Evolutionary conservation across 805 yeast species (phyloP).

Genomic region (Cyberlindnera bimundalis): DNA sequence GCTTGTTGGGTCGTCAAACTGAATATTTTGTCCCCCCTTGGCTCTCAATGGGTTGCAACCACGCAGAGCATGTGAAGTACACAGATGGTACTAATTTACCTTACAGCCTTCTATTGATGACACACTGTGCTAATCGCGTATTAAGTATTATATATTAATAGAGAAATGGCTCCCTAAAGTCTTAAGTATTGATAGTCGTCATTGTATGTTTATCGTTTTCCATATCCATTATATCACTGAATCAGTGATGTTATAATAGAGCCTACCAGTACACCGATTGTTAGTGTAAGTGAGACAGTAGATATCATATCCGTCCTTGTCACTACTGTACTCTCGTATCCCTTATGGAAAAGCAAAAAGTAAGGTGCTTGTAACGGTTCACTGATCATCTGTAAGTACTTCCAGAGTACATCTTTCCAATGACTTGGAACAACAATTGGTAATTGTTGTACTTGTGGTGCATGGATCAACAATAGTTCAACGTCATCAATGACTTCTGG

Average conservation of each 20-base stretch:
- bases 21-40: no score
- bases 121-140: no score
- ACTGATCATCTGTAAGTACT: background rate
- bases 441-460: slow-evolving; percentile 17
- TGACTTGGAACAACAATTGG: slow-evolving; percentile 14
- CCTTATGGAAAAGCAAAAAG: slow-evolving; percentile 11
- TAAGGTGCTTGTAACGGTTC: slow-evolving; percentile 16
- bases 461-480: slow-evolving; percentile 10
- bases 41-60: no score
- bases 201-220: no score
- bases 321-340: slow-evolving; percentile 4
- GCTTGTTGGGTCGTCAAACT: no score
- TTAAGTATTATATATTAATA: no score
- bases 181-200: no score
- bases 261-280: slow-evolving; percentile 13
- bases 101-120: no score
- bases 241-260: slow-evolving; percentile 5
- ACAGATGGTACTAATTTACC: no score
- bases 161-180: no score
- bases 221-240: background rate
- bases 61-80: no score
- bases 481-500: slow-evolving; percentile 21
- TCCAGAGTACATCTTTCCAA: background rate
- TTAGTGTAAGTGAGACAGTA: slow-evolving; percentile 8
- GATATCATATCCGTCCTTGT: slow-evolving; percentile 11